phyloP scores from a whole-genome alignment of 2,329 filamentous ascomycete species.

The Drechslerella dactyloides region DNA sequence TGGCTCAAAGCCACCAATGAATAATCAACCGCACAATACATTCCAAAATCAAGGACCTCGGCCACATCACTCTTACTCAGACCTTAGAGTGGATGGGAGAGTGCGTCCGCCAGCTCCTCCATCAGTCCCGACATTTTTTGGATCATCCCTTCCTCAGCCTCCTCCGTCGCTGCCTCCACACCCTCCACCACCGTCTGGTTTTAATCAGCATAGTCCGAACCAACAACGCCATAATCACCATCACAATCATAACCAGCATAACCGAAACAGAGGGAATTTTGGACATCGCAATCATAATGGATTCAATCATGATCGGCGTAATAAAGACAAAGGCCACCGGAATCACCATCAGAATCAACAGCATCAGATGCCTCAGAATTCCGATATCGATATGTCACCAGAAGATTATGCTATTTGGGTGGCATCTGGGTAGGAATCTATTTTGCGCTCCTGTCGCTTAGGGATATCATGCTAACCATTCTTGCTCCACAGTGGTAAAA shows the following conservation, averaged over 20 bases:
- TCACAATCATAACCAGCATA: conserved; percentile 40
- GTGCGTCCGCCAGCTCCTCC: conserved; percentile 44
- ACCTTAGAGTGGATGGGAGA: conserved; percentile 38
- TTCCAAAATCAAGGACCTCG: conserved; percentile 35
- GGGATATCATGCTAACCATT: not conserved
- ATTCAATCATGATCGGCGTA: conserved; percentile 46
- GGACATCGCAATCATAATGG: conserved; percentile 37
- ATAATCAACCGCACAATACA: conserved; percentile 25
- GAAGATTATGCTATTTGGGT: conserved; percentile 45
- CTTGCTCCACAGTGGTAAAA: conserved; percentile 20
- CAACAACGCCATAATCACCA: conserved; percentile 37
- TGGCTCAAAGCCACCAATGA: conserved; percentile 28
- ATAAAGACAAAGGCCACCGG: conserved; percentile 33
- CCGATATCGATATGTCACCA: conserved; percentile 45
- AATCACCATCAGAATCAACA: conserved; percentile 36
- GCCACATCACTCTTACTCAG: conserved; percentile 43
- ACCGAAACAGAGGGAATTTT: conserved; percentile 42
- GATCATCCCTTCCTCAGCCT: conserved; percentile 44
- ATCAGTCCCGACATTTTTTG: conserved; percentile 45
- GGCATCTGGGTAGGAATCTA: conserved; percentile 33
- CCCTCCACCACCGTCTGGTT: conserved; percentile 35
- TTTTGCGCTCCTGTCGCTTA: not conserved
- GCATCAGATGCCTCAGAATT: conserved; percentile 20
- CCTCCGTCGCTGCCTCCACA: conserved; percentile 46
- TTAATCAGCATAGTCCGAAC: conserved; percentile 37